These are phyloP conservation scores for Ajuga chamaepitys DNA, from an alignment of 257 asterid genomes.

Conservation along the genomic window DNA sequence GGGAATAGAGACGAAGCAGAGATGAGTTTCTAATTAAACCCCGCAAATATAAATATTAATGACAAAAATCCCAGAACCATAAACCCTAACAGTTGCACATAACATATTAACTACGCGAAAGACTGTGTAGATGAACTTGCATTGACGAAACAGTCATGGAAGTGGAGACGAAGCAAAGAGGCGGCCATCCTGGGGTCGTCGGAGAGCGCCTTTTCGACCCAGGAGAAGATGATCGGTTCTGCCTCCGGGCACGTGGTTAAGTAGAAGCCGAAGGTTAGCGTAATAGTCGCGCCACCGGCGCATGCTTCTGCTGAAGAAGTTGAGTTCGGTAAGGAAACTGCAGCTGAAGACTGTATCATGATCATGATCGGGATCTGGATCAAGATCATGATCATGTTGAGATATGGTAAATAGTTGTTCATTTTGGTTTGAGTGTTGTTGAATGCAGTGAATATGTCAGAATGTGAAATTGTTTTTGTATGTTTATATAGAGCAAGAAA, in stretches of 20 bases:
- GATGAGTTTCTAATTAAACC: no score
- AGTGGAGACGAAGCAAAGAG: slow-evolving; percentile 86
- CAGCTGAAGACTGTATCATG: slow-evolving; percentile 22
- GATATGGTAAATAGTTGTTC: slow-evolving; percentile 19
- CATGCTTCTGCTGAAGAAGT: slow-evolving; percentile 34
- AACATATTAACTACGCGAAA: no score
- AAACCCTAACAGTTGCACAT: no score
- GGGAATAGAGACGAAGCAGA: no score
- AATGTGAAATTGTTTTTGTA: background rate
- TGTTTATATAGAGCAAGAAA: slow-evolving; percentile 20
- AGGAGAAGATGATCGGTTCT: slow-evolving; percentile 62
- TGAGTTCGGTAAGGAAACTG: slow-evolving; percentile 12
- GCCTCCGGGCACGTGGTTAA: slow-evolving; percentile 59
- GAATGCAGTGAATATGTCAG: background rate
- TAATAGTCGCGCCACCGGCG: slow-evolving; percentile 29
- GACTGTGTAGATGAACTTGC: no score
- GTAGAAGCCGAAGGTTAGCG: slow-evolving; percentile 55
- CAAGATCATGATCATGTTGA: slow-evolving; percentile 27
- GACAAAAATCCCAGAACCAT: no score
- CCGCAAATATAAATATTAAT: no score
- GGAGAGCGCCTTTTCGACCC: slow-evolving; percentile 63
- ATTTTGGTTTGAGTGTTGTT: slow-evolving; percentile 2
- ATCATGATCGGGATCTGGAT: no score
- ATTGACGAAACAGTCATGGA: slow-evolving; percentile 87
- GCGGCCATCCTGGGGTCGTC: slow-evolving; percentile 89